These are phyloP conservation scores for Pecoramyces ruminantium DNA, from an alignment of 192 early-diverging fungal species.

Conservation along the genomic window DNA sequence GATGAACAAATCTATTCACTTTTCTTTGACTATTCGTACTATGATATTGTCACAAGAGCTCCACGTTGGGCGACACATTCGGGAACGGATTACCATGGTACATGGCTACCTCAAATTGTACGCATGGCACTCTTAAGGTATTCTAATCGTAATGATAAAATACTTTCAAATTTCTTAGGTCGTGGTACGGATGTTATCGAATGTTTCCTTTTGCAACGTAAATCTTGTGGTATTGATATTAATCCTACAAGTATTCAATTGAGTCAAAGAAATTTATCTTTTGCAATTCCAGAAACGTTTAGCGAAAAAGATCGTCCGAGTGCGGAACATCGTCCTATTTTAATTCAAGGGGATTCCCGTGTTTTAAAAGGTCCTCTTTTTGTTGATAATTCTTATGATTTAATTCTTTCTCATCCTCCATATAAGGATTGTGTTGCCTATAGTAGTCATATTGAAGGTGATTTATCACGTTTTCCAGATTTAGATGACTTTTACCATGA, in stretches of 20 bases:
- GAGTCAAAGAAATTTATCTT: slow-evolving; percentile 71
- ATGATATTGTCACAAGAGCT: slow-evolving; percentile 78
- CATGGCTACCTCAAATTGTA: slow-evolving; percentile 85
- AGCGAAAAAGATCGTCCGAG: background rate
- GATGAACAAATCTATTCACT: slow-evolving; percentile 57
- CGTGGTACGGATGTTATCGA: slow-evolving; percentile 88
- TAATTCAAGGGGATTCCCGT: slow-evolving; percentile 69
- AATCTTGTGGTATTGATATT: slow-evolving; percentile 69
- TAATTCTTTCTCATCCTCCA: slow-evolving; percentile 80
- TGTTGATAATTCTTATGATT: slow-evolving; percentile 59
- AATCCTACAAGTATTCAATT: slow-evolving; percentile 48
- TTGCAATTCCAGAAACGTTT: slow-evolving; percentile 47
- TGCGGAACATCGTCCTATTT: slow-evolving; percentile 63
- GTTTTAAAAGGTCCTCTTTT: slow-evolving; percentile 45
- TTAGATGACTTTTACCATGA: slow-evolving; percentile 51
- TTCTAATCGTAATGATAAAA: slow-evolving; percentile 53
- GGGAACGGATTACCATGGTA: slow-evolving; percentile 75
- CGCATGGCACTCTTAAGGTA: slow-evolving; percentile 59
- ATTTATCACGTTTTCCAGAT: slow-evolving; percentile 65
- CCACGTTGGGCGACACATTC: slow-evolving; percentile 73
- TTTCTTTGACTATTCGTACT: slow-evolving; percentile 63
- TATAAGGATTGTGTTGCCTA: slow-evolving; percentile 76
- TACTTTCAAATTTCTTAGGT: slow-evolving; percentile 84
- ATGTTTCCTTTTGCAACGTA: slow-evolving; percentile 57
- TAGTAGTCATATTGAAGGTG: slow-evolving; percentile 64